phyloP scores from a whole-genome alignment of 2,329 filamentous ascomycete genomes.

The Phialophora tarda region DNA sequence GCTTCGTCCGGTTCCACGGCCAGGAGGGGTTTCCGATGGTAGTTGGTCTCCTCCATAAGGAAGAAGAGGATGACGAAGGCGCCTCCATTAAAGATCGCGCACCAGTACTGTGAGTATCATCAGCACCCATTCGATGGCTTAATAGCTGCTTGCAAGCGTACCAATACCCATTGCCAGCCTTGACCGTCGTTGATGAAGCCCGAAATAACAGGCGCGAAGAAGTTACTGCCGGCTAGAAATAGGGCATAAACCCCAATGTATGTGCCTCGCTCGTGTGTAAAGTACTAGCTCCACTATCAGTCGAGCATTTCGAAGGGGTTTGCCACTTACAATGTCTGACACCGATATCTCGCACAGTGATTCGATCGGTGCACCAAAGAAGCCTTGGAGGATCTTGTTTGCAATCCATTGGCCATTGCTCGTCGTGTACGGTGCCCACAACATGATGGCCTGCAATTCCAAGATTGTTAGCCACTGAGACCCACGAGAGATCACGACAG shows the following conservation, averaged over 20 bases:
- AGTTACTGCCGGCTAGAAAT: conserved; percentile 29
- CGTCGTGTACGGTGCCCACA: conserved; percentile 55
- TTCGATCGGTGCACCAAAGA: conserved; percentile 57
- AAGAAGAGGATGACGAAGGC: conserved; percentile 26
- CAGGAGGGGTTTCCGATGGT: conserved; percentile 9
- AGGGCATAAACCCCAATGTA: conserved; percentile 34
- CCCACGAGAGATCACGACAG: no score
- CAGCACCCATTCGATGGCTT: not conserved
- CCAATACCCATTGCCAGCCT: conserved; percentile 37
- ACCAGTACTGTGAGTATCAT: conserved; percentile 24
- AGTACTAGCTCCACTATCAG: conserved; percentile 47
- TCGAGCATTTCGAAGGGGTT: conserved; percentile 45
- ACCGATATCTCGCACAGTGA: conserved; percentile 57
- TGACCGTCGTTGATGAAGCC: conserved; percentile 37
- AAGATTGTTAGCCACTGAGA: no score
- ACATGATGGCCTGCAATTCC: conserved; percentile 42
- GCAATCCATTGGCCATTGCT: conserved; percentile 56
- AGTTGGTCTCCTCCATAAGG: conserved; percentile 32
- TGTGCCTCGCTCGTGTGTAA: conserved; percentile 34
- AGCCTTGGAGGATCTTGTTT: conserved; percentile 55
- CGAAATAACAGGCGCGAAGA: conserved; percentile 25
- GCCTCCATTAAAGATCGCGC: conserved; percentile 24
- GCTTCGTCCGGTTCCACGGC: not conserved
- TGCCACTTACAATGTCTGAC: conserved; percentile 51
- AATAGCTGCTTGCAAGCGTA: conserved; percentile 13